A percentile compares a stretch with the other conserved stretches of the same genome.
Conservation (phyloP, 2,329 filamentous ascomycete genomes). For the Dothideomycetidae sp. region DNA sequence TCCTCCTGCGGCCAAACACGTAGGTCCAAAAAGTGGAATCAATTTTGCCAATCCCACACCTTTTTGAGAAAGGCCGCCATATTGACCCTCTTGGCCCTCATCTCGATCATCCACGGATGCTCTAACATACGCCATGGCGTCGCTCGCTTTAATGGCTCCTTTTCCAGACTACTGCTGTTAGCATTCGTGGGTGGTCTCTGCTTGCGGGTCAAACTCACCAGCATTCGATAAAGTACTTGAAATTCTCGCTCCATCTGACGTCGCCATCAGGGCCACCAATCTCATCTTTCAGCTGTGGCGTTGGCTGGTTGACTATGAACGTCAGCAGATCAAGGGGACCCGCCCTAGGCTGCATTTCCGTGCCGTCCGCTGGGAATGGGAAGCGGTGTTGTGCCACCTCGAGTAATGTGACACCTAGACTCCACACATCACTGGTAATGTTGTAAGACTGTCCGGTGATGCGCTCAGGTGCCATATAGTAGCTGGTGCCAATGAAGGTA, state of each 20-base stretch:
- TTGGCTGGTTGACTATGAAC: conserved; percentile 91
- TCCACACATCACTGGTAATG: conserved; percentile 98
- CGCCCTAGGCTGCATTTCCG: conserved; percentile 84
- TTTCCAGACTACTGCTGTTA: conserved; percentile 58
- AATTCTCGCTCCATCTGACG: conserved; percentile 91
- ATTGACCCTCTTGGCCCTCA: conserved; percentile 90
- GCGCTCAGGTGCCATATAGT: conserved; percentile 94
- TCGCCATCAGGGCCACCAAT: conserved; percentile 43
- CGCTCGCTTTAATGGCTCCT: conserved; percentile 72
- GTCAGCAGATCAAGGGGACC: conserved; percentile 90
- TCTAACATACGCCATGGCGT: conserved; percentile 98
- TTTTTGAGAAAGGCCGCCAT: conserved; percentile 89
- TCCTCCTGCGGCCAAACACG: too few species aligned
- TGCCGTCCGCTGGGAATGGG: conserved; percentile 92
- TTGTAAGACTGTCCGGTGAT: conserved; percentile 97
- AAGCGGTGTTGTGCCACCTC: conserved; percentile 99
- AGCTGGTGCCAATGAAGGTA: conserved; percentile 96
- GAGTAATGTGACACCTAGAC: conserved; percentile 86
- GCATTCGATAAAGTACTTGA: conserved; percentile 99
- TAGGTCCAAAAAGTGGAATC: too few species aligned
- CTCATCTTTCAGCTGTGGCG: conserved; percentile 92
- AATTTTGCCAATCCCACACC: conserved; percentile 93
- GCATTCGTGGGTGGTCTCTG: too few species aligned
- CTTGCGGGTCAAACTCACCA: too few species aligned
- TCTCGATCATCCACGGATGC: conserved; percentile 97